phyloP scores from a whole-genome alignment of 768 basidiomycete species.

The Paxillus involutus region DNA sequence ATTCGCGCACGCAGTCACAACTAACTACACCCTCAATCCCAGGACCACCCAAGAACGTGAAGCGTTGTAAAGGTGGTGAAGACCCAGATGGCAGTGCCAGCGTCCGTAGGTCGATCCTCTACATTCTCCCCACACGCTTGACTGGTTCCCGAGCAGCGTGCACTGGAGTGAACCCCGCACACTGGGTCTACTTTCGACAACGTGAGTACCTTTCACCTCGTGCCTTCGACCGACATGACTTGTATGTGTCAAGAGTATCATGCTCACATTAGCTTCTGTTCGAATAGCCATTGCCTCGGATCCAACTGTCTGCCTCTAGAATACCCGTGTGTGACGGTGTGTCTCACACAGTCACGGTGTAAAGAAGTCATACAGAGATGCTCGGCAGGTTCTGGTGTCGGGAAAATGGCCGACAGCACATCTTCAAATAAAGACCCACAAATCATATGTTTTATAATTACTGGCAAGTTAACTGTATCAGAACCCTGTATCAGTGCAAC shows the following conservation, averaged over 20 bases:
- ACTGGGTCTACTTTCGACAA: conserved; percentile 46
- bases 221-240: background rate
- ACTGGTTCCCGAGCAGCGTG: conserved; percentile 33
- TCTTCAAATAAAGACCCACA: too few species aligned
- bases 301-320: conserved; percentile 32
- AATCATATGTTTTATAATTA: too few species aligned
- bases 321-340: too few species aligned
- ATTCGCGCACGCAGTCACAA: background rate
- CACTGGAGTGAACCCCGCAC: conserved; percentile 47
- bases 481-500: background rate
- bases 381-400: background rate
- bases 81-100: conserved; percentile 48
- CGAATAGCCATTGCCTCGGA: conserved; percentile 31
- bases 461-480: background rate
- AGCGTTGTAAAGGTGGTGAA: conserved; percentile 43
- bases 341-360: background rate
- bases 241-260: background rate
- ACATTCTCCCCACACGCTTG: background rate
- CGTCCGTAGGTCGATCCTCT: conserved; percentile 35
- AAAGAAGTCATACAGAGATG: too few species aligned
- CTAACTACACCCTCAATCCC: background rate
- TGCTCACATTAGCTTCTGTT: conserved; percentile 5
- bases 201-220: conserved; percentile 26
- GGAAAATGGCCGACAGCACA: too few species aligned
- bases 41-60: conserved; percentile 36